Base-by-base conservation (phyloP, 2,329 filamentous ascomycete species). In the Rutstroemia sp. region DNA sequence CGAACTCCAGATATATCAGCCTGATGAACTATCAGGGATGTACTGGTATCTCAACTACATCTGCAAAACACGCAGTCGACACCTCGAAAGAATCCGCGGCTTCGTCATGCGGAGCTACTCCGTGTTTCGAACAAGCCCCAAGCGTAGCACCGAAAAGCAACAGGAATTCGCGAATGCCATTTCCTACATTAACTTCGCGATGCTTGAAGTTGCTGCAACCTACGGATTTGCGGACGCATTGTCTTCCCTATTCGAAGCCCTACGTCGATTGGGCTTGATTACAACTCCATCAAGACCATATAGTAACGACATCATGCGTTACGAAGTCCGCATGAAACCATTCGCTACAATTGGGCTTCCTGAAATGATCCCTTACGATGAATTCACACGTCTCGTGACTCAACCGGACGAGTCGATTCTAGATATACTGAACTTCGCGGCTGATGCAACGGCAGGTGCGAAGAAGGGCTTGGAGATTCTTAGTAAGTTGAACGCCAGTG, bases 41-140 rank as follows among this genome's bases (percentile, higher is more conserved):
- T 97, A 97, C 71, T 94, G 88, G 84, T 91, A 96, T 69, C 74
- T 96, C 60, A 82, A 88, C 63, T 82, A 89, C 73, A 74, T 95
- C 58, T 76, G 87, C 66, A 80, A 84, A 68, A 82, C 86, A 55
- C 77, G 87, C 16, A 60, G 53, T 51, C 62, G 61, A 3, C 83
- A 96, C 65, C 73, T 87, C 23, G 85, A 90, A 63, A 81, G 88
- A 53, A 89, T 94, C 64, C 82, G 85, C 63, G 76, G 79, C 2
- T 89, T 89, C 63, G 77, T 84, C 6, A 70, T 77, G 17, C 57
- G 62, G 47, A 58, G 41, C 8, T 63, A 63, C 30, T 56, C 59
- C 14, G 51, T 41, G 8, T 50, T 56, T 34, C 57, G 61, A 4
- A 58, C 58, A 27, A 55, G 52, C 25, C 50, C 53, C 2, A 41